Base-by-base conservation (phyloP, 768 basidiomycete genomes). In the Pisolithus albus region DNA sequence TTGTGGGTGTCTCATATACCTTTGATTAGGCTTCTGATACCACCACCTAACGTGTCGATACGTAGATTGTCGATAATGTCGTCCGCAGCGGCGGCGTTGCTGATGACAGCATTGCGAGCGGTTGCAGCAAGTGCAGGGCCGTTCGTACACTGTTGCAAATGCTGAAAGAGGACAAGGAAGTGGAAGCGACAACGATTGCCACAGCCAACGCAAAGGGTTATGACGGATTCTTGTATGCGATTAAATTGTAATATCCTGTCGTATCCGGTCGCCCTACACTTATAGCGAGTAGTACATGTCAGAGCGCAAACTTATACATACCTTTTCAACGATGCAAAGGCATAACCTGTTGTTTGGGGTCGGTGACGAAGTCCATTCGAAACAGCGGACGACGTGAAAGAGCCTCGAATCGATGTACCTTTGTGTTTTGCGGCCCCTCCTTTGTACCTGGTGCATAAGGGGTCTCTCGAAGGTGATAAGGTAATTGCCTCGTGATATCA, bases 61-160 rank as follows among this genome's bases (percentile, higher is more conserved):
- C 21, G 21, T 23, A 81, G 78, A 77, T 82, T 51, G 77, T 83
- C 9, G 83, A 83, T 63, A 84, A 84, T 57, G 78, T 82, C 32
- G 80, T 81, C 5, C 73, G 78, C 5, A 58, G 70, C 26, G 81
- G 76, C 7, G 64, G 59, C 5, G 77, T 80, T 1, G 68, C 77
- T 1, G 72, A 79, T 56, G 70, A 67, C 0, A 59, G 56, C 63
- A 4, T 69, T 75, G 45, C 34, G 50, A 2, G 65, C 60, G 18
- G 57, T 73, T 30, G 8, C 30, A 30, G 30, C 7, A 30, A 30
- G 30, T 30, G 30, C 8, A 75, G 79, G 49, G 81, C 80, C 13
- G 74, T 80, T 4, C 68, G 81, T 21, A 60, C 53, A 15, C 65
- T 84, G 10, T 60, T 84, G 50, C 56, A 64, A 26, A 63, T 64